Base-by-base conservation (phyloP, 1,284 basidiomycete genomes). In the Takashimella tepidaria region DNA sequence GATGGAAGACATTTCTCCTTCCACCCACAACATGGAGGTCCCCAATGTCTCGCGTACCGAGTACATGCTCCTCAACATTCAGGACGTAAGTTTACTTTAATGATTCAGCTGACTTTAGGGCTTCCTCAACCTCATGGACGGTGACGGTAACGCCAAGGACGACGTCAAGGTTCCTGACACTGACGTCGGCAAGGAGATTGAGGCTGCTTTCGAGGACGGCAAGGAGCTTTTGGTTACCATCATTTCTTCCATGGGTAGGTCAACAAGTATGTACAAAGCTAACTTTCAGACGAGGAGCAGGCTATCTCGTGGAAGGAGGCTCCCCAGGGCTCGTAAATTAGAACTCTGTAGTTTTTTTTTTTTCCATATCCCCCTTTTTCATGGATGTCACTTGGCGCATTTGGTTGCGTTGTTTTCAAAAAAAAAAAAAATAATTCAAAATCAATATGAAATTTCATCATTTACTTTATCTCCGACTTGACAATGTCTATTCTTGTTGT, bases 1-100 rank as follows among this genome's bases (percentile, higher is more conserved):
- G 82, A 69, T 90, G 77, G 95, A 98, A 84, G 95, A 98, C 84
- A 93, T 98, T 77, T 95, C 80, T 68, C 95, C 95, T 73, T 98
- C 96, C 58, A 75, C 74, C 66, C 72, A 75, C 68, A 75, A 75
- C 72, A 75, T 98, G 90, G 92, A 97, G 72, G 95, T 98, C 70
- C 95, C 95, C 76, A 88, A 97, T 80, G 93, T 98, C 74, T 65
- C 55, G 54, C 89, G 95, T 77, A 83, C 81, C 59, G 96, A 98
- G 84, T 98, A 86, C 83, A 84, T 88, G 76, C 86, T 98, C 71
- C 88, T 89, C 73, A 86, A 92, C 81, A 82, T 92, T 63, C 86
- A 89, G 63, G 90, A 92, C 54, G 72, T 74, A 56, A 66, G 72
- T 64, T 23, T 44, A 4, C 19, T 20, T 45, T 12, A 31, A 20